A percentile compares a stretch with the other conserved stretches of the same genome.
These are phyloP conservation scores for Sporothrix brunneoviolacea DNA, from an alignment of 2,329 filamentous ascomycete species.

Conservation along the genomic window DNA sequence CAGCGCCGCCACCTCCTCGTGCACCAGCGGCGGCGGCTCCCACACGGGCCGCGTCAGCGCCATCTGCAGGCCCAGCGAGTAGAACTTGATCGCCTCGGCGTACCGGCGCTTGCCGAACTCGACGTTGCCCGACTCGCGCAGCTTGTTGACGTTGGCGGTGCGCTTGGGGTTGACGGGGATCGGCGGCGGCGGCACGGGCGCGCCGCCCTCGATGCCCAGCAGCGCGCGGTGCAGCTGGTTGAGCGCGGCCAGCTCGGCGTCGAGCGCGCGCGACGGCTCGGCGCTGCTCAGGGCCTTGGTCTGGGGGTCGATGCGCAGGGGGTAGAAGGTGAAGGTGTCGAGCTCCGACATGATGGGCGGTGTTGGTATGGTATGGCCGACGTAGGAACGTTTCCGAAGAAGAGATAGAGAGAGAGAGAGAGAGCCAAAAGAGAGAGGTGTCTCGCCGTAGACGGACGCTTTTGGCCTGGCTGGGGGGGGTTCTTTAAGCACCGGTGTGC, in stretches of 20 bases:
- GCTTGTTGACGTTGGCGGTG: conserved; percentile 77
- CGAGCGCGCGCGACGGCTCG: conserved; percentile 42
- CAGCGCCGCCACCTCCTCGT: conserved; percentile 75
- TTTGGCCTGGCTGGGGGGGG: no score
- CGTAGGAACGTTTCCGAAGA: no score
- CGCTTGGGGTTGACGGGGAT: conserved; percentile 91
- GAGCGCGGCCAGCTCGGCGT: conserved; percentile 62
- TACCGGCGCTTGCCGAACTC: conserved; percentile 73
- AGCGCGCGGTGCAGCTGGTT: conserved; percentile 74
- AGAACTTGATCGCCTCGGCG: conserved; percentile 70
- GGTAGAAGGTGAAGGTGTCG: conserved; percentile 75
- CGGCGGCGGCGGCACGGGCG: conserved; percentile 71
- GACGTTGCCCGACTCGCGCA: conserved; percentile 79
- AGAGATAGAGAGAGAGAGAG: background rate
- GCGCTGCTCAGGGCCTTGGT: conserved; percentile 64
- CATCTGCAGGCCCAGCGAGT: conserved; percentile 86
- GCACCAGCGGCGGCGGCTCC: conserved; percentile 77
- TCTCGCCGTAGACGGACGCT: no score
- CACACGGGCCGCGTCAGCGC: conserved; percentile 72
- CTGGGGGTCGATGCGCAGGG: conserved; percentile 72
- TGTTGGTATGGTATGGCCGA: no score
- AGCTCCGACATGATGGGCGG: conserved; percentile 45
- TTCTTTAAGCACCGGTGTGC: no score
- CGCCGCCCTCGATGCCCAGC: conserved; percentile 55
- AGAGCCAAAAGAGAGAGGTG: background rate